These are phyloP conservation scores for Lachancea dasiensis DNA, from an alignment of 805 yeast genomes.

Conservation along the genomic window DNA sequence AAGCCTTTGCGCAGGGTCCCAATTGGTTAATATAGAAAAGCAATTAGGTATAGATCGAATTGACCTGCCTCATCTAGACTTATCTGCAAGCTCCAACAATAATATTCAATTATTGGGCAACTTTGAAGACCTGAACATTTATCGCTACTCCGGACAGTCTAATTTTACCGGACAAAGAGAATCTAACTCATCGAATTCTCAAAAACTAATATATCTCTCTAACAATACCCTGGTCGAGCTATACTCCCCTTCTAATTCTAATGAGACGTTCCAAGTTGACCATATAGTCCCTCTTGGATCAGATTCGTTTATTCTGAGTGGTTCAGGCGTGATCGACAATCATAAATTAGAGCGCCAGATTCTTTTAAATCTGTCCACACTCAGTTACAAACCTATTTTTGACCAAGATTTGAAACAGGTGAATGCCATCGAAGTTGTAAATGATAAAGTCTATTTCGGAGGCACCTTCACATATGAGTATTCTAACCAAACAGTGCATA, in stretches of 20 bases:
- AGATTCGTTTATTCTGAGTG: conserved; percentile 33
- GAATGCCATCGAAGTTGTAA: conserved; percentile 43
- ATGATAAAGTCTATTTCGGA: conserved; percentile 62
- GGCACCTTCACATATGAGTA: conserved; percentile 59
- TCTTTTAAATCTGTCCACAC: conserved; percentile 29
- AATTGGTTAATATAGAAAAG: conserved; percentile 17
- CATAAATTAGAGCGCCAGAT: conserved; percentile 29
- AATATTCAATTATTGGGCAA: conserved; percentile 22
- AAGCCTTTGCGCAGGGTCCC: conserved; percentile 14
- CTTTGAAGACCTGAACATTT: conserved; percentile 20
- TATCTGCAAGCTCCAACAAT: conserved; percentile 12
- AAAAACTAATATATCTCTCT: conserved; percentile 23
- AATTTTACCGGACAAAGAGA: conserved; percentile 24
- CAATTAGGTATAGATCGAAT: conserved; percentile 11
- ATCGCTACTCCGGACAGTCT: conserved; percentile 28
- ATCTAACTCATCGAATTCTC: conserved; percentile 5
- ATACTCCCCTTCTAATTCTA: conserved; percentile 11
- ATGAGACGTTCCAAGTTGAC: conserved; percentile 11
- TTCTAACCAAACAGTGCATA: conserved; percentile 34
- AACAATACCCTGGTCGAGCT: conserved; percentile 23
- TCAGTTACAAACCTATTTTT: conserved; percentile 26
- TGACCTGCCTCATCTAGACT: conserved; percentile 13
- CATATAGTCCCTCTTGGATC: conserved; percentile 27
- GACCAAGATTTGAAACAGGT: conserved; percentile 30
- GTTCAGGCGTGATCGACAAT: conserved; percentile 27